These are phyloP conservation scores for Aureobasidium sp. DNA, from an alignment of 2,329 filamentous ascomycete genomes.

Conservation along the genomic window DNA sequence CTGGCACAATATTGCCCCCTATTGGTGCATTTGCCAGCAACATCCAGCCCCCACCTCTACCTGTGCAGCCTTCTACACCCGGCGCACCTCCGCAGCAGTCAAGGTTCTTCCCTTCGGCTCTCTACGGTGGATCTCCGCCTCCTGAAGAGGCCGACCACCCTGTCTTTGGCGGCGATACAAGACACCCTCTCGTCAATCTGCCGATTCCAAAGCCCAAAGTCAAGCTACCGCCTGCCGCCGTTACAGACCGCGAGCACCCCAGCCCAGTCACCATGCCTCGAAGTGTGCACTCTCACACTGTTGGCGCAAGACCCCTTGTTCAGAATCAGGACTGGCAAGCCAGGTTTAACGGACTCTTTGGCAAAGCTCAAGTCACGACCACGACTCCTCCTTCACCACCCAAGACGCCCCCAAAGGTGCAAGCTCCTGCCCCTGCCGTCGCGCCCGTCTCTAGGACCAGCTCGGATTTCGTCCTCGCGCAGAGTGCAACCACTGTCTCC, in stretches of 20 bases:
- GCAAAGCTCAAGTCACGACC: constrained; percentile 50
- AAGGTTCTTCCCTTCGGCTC: constrained; percentile 35
- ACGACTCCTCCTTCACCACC: constrained; percentile 31
- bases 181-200: constrained; percentile 61
- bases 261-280: constrained; percentile 36
- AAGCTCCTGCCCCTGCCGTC: constrained; percentile 28
- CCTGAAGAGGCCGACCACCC: constrained; percentile 69
- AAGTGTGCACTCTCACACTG: constrained; percentile 34
- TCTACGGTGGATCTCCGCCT: constrained; percentile 51
- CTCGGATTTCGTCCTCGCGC: constrained; percentile 55
- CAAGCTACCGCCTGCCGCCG: constrained; percentile 61
- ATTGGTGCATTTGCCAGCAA: constrained; percentile 21
- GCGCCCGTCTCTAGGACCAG: constrained; percentile 31
- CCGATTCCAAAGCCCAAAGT: constrained; percentile 69
- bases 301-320: constrained; percentile 36
- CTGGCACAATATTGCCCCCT: constrained; percentile 17
- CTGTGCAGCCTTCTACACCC: background rate
- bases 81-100: constrained; percentile 22
- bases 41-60: constrained; percentile 12
- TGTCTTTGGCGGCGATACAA: constrained; percentile 60
- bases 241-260: constrained; percentile 31
- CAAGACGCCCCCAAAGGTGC: constrained; percentile 34
- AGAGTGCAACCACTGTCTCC: constrained; percentile 67
- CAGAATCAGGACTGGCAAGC: constrained; percentile 64
- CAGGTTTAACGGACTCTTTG: constrained; percentile 70